Conservation (phyloP, 1,284 basidiomycete species). For the Fomes fomentarius region DNA sequence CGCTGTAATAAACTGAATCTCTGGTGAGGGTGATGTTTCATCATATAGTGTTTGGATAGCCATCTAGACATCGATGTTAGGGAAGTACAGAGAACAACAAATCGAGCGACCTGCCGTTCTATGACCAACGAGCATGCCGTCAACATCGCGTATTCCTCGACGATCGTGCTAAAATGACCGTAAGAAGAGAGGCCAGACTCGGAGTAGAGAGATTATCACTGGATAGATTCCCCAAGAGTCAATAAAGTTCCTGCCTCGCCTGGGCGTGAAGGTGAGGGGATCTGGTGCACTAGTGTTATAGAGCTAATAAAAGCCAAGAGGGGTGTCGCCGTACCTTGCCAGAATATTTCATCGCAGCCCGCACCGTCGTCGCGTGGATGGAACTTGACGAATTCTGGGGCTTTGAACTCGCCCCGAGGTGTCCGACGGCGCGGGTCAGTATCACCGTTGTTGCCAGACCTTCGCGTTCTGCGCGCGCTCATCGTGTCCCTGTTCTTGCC, state of each 20-base stretch:
- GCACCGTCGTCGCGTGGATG: slow-evolving; percentile 8
- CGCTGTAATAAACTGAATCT: neutral
- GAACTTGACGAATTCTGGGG: slow-evolving; percentile 17
- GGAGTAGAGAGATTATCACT: neutral
- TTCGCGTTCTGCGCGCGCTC: neutral
- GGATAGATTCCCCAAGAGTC: slow-evolving; percentile 19
- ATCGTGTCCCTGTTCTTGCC: neutral
- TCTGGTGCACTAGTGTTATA: neutral
- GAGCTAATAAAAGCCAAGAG: neutral
- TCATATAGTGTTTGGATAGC: neutral
- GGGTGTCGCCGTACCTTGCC: slow-evolving; percentile 5
- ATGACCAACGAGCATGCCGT: neutral
- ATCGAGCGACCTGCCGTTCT: neutral
- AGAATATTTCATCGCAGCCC: slow-evolving; percentile 14
- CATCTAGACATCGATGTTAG: too few relatives aligned
- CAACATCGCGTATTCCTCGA: neutral
- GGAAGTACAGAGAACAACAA: neutral
- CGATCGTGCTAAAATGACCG: neutral
- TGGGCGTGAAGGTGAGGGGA: slow-evolving; percentile 10
- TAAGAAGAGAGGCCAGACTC: neutral
- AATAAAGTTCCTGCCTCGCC: slow-evolving; percentile 4
- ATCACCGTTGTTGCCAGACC: neutral
- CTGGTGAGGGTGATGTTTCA: neutral
- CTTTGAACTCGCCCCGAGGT: slow-evolving; percentile 3
- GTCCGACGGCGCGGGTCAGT: slow-evolving; percentile 5